Evolutionary conservation across 257 asterid genomes (phyloP).

Genomic region (Ballota nigra): DNA sequence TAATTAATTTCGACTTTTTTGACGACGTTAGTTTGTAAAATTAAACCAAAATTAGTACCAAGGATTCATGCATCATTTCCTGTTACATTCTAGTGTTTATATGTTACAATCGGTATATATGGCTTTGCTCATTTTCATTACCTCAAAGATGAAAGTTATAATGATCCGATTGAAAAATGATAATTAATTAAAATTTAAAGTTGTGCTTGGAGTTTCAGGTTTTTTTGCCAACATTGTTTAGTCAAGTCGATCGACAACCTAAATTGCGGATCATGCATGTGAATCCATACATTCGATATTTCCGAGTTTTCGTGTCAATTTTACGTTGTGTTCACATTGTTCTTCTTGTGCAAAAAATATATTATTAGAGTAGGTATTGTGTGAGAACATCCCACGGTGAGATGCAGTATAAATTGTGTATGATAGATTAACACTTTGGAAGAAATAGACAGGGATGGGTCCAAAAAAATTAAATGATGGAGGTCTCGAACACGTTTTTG

Average conservation of each 20-base stretch:
- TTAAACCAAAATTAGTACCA: background rate
- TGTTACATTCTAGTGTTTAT: background rate
- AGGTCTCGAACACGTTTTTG: too few relatives aligned
- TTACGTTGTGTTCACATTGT: too few relatives aligned
- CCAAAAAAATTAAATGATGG: too few relatives aligned
- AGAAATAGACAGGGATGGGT: too few relatives aligned
- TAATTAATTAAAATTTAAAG: background rate
- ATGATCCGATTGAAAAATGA: conserved; percentile 1
- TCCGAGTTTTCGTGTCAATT: too few relatives aligned
- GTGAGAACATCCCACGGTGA: too few relatives aligned
- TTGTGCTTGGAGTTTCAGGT: background rate
- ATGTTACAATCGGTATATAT: background rate
- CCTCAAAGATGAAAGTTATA: conserved; percentile 7
- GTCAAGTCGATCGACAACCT: conserved; percentile 17
- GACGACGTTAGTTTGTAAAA: background rate
- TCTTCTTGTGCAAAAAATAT: too few relatives aligned
- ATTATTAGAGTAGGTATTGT: too few relatives aligned
- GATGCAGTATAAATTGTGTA: too few relatives aligned
- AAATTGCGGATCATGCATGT: background rate
- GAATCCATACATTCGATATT: background rate
- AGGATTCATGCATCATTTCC: background rate
- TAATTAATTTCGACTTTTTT: background rate
- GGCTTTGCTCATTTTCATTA: background rate
- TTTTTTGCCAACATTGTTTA: background rate
- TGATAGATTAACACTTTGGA: too few relatives aligned